Base-by-base conservation (phyloP, 192 early-diverging fungal species). In the Gaertneriomyces sp. region DNA sequence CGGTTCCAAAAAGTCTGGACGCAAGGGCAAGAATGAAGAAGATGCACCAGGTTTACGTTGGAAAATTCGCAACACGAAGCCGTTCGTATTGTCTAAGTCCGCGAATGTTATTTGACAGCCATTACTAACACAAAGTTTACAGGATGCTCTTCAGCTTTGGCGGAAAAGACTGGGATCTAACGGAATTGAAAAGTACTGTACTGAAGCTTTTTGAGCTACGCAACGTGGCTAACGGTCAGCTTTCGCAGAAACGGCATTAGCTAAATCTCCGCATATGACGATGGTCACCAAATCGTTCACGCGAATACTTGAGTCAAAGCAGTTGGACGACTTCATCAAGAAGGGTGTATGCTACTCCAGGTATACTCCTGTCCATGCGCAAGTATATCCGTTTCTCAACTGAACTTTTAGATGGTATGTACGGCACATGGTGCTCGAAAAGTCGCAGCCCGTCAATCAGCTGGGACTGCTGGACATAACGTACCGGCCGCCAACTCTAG, bases 291-390 rank as follows among this genome's bases (percentile, higher is more conserved):
- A 33, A 12, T 63, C 63, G 9, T 66, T 77, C 63, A 44, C n/a
- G n/a, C 6, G n/a, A 46, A 76, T 79, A 38, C 42, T 75, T n/a
- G 44, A 44, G 12, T 69, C 70, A 0, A 40, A 41, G 17, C 41
- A 75, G 25, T 70, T 79, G 54, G 71, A 79, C 56, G 52, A 58
- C 38, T 76, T 79, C 16, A 33, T 79, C 4, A 57, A 60, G 7
- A 45, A 65, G 8, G 75, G 71, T 1, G 60, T 68, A 5, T 40
- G 55, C 7, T 77, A 77, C 52, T 45, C 44, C 8, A 53, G 58
- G 66, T 60, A 60, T 9, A 19, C 1, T 41, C 2, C 2, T 8
- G 42, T n/a, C 59, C 2, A 20, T 2, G 20, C 4, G 1, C 4
- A 33, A 9, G n/a, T 9, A 50, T 2, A 62, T 33, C 2, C 1